phyloP scores from a whole-genome alignment of 2,329 filamentous ascomycete genomes.

The Lachnellula hyalina region DNA sequence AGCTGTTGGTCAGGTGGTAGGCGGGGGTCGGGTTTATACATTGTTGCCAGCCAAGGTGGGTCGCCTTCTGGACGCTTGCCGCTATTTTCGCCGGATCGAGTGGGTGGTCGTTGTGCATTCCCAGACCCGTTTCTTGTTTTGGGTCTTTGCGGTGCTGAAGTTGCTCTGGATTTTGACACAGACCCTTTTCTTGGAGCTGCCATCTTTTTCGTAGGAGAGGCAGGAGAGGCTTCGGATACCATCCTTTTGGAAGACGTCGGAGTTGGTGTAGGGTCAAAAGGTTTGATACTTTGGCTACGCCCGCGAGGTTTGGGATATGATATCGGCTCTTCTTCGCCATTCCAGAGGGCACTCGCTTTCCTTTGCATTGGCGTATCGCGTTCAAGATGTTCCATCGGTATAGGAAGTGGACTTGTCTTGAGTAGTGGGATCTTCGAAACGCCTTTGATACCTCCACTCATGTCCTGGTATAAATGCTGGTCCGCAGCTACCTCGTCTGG shows the following conservation, averaged over 20 bases:
- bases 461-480: constrained; percentile 47
- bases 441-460: constrained; percentile 50
- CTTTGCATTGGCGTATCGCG: constrained; percentile 65
- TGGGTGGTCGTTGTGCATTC: constrained; percentile 51
- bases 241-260: constrained; percentile 31
- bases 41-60: constrained; percentile 88
- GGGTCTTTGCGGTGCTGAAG: constrained; percentile 39
- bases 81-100: constrained; percentile 50
- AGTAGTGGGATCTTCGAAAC: constrained; percentile 83
- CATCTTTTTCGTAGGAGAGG: constrained; percentile 49
- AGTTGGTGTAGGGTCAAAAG: constrained; percentile 33
- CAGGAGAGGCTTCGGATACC: constrained; percentile 45
- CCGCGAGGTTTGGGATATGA: constrained; percentile 58
- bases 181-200: constrained; percentile 18
- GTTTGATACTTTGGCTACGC: constrained; percentile 62
- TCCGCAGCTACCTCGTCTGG: constrained; percentile 72
- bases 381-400: constrained; percentile 66
- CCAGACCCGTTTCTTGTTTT: constrained; percentile 58
- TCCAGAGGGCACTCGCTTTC: constrained; percentile 48
- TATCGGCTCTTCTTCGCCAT: constrained; percentile 53
- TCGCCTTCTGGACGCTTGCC: constrained; percentile 80
- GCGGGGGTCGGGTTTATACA: constrained; percentile 93
- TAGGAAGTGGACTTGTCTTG: constrained; percentile 71
- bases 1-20: constrained; percentile 93
- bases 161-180: constrained; percentile 25